Conservation (phyloP, 2,329 filamentous ascomycete genomes). For the Lecanicillium sp. region DNA sequence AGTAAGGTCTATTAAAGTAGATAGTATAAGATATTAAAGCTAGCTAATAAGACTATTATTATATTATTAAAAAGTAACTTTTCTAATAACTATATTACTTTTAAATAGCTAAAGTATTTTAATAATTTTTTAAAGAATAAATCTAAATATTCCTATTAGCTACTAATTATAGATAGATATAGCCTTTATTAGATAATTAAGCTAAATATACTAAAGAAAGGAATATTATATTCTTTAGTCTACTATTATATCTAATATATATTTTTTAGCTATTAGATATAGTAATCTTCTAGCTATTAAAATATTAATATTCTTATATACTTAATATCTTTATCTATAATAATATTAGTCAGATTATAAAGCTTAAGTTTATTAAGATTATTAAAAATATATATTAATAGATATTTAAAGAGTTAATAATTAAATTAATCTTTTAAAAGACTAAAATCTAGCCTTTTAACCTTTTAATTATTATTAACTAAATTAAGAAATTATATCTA, state of each 20-base stretch:
- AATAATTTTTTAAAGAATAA: background rate
- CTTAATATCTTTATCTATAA: conserved; percentile 3
- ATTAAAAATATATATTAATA: no score
- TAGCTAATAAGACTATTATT: conserved; percentile 4
- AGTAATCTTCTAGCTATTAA: conserved; percentile 4
- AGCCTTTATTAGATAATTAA: conserved; percentile 5
- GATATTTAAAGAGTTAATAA: conserved; percentile 1
- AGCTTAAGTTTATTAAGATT: background rate
- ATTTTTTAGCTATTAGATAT: conserved; percentile 7
- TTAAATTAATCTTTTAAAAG: no score
- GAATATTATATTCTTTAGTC: conserved; percentile 9
- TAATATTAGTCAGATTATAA: background rate
- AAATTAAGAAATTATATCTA: background rate
- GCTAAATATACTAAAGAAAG: conserved; percentile 2
- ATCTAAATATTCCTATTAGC: background rate
- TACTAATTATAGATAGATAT: conserved; percentile 7
- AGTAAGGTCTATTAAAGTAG: conserved; percentile 1
- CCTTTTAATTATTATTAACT: conserved; percentile 3
- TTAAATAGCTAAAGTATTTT: conserved; percentile 7
- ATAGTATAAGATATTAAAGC: conserved; percentile 7
- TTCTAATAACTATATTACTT: conserved; percentile 6
- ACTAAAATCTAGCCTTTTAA: no score
- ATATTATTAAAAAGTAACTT: conserved; percentile 1
- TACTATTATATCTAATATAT: conserved; percentile 2
- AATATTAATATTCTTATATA: conserved; percentile 3